Base-by-base conservation (phyloP, 306 rosid species). In the apple (Malus domestica) region DNA sequence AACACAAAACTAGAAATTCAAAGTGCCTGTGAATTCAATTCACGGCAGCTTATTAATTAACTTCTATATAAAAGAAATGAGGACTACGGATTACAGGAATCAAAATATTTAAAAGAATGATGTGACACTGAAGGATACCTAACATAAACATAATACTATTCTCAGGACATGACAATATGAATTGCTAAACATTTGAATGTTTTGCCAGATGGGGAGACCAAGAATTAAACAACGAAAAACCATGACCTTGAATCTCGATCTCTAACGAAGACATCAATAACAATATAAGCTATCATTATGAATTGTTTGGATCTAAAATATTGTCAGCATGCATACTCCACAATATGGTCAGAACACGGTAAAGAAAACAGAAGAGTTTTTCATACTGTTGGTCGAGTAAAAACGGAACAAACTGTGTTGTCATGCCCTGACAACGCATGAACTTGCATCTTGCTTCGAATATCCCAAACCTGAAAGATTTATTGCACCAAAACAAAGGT, bases 351-450 rank as follows among this genome's bases (percentile, higher is more conserved):
- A 9, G 25, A 30, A 63, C 15, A 29, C 62, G 52, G 23, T 0
- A 27, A 57, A 23, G 30, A 44, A 49, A 35, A 45, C 18, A 13
- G 49, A 45, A 20, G 73, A 79, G 80, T 81, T 74, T 45, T 65
- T 45, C 88, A 45, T 88, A 95, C 99, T 64, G 90, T 90, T 10
- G 99, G 92, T 61, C 98, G 91, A 6, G 97, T 92, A 79, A 95
- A 95, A 71, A 95, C 97, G 5, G 98, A 95, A 90, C 99, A 95
- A 67, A 95, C 97, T 65, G 99, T 92, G 87, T 95, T 92, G 51
- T 95, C 97, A 65, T 95, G 99, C 68, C 99, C 99, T 11, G 97
- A 87, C 57, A 95, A 90, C 12, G 99, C 97, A 79, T 89, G 88
- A 72, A 87, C 87, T 82, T 92, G 99, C 88, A 82, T 85, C 89